A percentile compares a stretch with the other conserved stretches of the same genome.
Conservation (phyloP, 257 asterid species). For the Salvia miltiorrhiza region DNA sequence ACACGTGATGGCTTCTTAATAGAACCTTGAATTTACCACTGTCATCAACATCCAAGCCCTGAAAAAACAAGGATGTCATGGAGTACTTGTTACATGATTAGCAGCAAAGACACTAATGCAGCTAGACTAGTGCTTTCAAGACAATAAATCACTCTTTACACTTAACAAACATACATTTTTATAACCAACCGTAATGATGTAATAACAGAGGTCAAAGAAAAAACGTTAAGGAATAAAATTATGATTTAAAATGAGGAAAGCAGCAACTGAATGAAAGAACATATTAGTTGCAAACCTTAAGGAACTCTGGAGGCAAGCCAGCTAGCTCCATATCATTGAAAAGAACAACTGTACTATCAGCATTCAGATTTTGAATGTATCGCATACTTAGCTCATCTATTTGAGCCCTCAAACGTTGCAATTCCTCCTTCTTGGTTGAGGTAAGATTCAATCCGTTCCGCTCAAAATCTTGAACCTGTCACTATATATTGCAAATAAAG, state of each 20-base stretch:
- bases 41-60: constrained; percentile 74
- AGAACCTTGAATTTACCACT: constrained; percentile 67
- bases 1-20: constrained; percentile 76
- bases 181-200: neutral
- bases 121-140: constrained; percentile 7
- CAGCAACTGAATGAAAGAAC: neutral
- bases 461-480: constrained; percentile 98
- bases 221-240: constrained; percentile 17
- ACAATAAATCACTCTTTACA: constrained; percentile 14
- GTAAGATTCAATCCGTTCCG: constrained; percentile 85
- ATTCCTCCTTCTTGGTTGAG: constrained; percentile 78
- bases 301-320: constrained; percentile 80
- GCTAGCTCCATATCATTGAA: constrained; percentile 63
- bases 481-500: constrained; percentile 56
- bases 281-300: constrained; percentile 47
- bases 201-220: neutral
- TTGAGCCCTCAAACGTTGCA: constrained; percentile 68
- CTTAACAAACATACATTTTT: neutral
- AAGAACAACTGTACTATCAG: constrained; percentile 59
- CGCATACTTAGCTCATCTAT: constrained; percentile 81
- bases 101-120: constrained; percentile 9
- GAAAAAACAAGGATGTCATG: constrained; percentile 25
- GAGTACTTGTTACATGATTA: neutral
- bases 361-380: constrained; percentile 73
- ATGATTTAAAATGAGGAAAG: neutral